Evolutionary conservation across 2,329 filamentous ascomycete genomes (phyloP).

Genomic region (Claviceps lovelessii): DNA sequence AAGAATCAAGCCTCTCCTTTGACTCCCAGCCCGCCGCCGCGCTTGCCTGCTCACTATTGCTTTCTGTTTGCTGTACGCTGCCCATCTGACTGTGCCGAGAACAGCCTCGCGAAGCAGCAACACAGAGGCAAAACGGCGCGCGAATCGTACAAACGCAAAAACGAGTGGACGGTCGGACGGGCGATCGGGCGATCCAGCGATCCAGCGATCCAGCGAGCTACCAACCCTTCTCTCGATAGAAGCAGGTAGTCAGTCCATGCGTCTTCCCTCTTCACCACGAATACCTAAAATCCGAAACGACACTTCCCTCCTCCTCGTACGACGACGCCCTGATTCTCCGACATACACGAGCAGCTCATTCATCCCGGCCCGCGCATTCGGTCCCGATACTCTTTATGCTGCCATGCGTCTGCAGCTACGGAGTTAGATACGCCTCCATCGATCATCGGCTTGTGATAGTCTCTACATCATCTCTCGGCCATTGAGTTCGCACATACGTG

Average conservation of each 20-base stretch:
- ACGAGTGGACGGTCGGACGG: no score
- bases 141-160: no score
- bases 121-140: not conserved
- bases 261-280: not conserved
- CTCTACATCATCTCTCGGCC: not conserved
- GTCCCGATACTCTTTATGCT: not conserved
- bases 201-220: not conserved
- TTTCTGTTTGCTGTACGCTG: not conserved
- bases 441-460: not conserved
- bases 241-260: not conserved
- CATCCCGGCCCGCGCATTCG: not conserved
- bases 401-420: conserved; percentile 1
- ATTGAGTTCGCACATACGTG: not conserved
- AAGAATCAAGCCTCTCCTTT: not conserved
- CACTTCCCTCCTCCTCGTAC: not conserved
- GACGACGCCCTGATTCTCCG: not conserved
- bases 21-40: not conserved
- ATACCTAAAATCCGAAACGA: not conserved
- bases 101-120: not conserved
- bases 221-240: not conserved
- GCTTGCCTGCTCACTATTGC: not conserved
- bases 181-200: not conserved
- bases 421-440: not conserved
- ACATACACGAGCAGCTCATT: not conserved
- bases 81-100: not conserved